Conservation (phyloP, 192 early-diverging fungal species). For the Cetraspora pellucida region DNA sequence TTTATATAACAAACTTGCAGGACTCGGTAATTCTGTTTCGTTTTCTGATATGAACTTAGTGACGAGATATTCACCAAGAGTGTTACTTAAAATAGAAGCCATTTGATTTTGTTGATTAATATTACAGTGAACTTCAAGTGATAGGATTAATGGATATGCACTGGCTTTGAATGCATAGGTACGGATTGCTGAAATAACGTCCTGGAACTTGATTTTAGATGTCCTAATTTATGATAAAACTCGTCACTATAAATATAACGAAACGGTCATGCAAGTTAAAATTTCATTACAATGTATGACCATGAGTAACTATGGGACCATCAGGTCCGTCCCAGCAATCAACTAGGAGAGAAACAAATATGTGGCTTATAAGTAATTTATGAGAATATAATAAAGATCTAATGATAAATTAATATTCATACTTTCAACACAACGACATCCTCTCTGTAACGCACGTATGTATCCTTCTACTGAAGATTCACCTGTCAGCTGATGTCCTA, state of each 20-base stretch:
- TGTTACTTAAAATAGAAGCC: slow-evolving; percentile 68
- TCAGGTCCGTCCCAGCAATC: slow-evolving; percentile 90
- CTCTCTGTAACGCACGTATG: slow-evolving; percentile 80
- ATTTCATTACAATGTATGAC: slow-evolving; percentile 58
- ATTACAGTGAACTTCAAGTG: slow-evolving; percentile 82
- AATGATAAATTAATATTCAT: no score
- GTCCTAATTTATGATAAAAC: slow-evolving; percentile 50
- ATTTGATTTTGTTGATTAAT: slow-evolving; percentile 73
- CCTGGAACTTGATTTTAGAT: slow-evolving; percentile 76
- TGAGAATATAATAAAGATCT: no score
- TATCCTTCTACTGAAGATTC: slow-evolving; percentile 84
- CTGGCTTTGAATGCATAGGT: slow-evolving; percentile 86
- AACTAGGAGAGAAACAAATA: slow-evolving; percentile 49
- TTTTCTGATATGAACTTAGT: slow-evolving; percentile 43
- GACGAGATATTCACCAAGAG: slow-evolving; percentile 71
- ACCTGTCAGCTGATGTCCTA: slow-evolving; percentile 81
- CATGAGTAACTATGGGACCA: slow-evolving; percentile 83
- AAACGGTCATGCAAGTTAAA: not conserved
- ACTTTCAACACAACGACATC: slow-evolving; percentile 88
- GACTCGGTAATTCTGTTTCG: slow-evolving; percentile 64
- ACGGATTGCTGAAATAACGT: slow-evolving; percentile 80
- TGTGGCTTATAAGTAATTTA: not conserved
- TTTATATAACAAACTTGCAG: slow-evolving; percentile 64
- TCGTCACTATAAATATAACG: not conserved
- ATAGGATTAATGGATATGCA: slow-evolving; percentile 82